Evolutionary conservation across 371 early-diverging fungal species (phyloP).

Genomic region (Mortierella sp.): DNA sequence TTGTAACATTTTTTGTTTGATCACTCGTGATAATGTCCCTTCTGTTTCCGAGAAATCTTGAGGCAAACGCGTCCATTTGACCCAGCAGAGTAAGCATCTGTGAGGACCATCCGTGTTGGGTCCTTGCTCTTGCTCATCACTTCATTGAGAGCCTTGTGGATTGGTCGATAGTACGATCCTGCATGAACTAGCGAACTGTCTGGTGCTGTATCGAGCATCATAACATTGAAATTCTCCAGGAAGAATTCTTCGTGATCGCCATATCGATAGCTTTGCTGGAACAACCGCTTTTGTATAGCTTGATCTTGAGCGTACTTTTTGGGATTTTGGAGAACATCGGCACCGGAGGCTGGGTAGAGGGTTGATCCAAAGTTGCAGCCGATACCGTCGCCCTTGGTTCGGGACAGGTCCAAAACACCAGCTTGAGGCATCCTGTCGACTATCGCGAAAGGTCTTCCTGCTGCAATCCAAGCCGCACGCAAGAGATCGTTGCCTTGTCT

Average conservation of each 20-base stretch:
- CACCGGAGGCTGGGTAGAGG: constrained; percentile 39
- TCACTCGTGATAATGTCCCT: constrained; percentile 26
- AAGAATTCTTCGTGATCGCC: constrained; percentile 26
- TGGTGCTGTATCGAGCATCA: constrained; percentile 36
- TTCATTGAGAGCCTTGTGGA: constrained; percentile 28
- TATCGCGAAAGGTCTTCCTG: constrained; percentile 23
- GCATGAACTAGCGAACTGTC: constrained; percentile 21
- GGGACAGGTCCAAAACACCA: constrained; percentile 46
- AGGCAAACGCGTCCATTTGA: constrained; percentile 40
- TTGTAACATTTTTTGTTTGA: background rate
- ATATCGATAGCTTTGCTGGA: constrained; percentile 31
- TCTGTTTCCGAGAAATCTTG: constrained; percentile 18
- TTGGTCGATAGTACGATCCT: constrained; percentile 22
- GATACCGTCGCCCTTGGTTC: constrained; percentile 47
- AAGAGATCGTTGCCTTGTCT: constrained; percentile 36
- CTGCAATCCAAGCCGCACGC: constrained; percentile 46
- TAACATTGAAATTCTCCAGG: constrained; percentile 28
- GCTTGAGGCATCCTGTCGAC: constrained; percentile 46
- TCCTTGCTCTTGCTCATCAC: constrained; percentile 15
- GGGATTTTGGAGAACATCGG: constrained; percentile 29
- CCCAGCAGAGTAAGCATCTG: constrained; percentile 49
- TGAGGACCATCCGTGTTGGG: constrained; percentile 27
- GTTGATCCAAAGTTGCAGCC: constrained; percentile 30
- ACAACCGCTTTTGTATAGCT: constrained; percentile 15
- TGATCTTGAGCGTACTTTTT: constrained; percentile 16